phyloP scores from a whole-genome alignment of 805 yeast species.

The Suhomyces tanzawaensis region DNA sequence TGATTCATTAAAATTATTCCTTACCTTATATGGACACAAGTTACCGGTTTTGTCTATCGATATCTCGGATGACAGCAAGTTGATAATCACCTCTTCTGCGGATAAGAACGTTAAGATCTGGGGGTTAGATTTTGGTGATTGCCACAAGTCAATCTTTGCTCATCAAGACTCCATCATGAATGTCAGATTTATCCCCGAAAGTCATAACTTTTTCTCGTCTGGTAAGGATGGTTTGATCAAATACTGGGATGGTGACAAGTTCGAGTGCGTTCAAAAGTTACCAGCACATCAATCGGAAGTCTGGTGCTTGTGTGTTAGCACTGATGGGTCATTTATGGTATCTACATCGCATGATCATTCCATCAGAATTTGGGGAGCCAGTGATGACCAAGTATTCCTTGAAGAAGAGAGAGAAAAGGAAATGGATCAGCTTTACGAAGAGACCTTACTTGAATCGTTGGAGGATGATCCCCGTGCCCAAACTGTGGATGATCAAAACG shows the following conservation, averaged over 20 bases:
- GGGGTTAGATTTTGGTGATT: conserved; percentile 99
- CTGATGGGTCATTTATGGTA: conserved; percentile 66
- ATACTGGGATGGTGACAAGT: conserved; percentile 98
- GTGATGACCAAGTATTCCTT: conserved; percentile 91
- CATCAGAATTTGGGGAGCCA: conserved; percentile 88
- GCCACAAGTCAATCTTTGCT: conserved; percentile 94
- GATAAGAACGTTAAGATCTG: conserved; percentile 96
- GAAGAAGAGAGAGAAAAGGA: conserved; percentile 97
- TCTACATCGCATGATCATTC: conserved; percentile 92
- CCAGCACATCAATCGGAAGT: conserved; percentile 86
- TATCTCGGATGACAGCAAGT: conserved; percentile 82
- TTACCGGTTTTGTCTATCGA: conserved; percentile 92
- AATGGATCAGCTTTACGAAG: conserved; percentile 87
- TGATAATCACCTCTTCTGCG: conserved; percentile 90
- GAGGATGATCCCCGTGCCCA: conserved; percentile 48
- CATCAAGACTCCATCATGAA: conserved; percentile 95
- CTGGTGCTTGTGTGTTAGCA: conserved; percentile 84
- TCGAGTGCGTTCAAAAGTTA: conserved; percentile 86
- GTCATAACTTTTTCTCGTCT: conserved; percentile 85
- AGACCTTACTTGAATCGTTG: conserved; percentile 67
- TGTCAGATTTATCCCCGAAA: conserved; percentile 78
- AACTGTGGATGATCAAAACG: conserved; percentile 31
- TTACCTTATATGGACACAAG: conserved; percentile 93
- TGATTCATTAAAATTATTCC: conserved; percentile 82
- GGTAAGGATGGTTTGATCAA: conserved; percentile 87